phyloP scores from a whole-genome alignment of 2,329 filamentous ascomycete genomes.

The Trichoderma sp. region DNA sequence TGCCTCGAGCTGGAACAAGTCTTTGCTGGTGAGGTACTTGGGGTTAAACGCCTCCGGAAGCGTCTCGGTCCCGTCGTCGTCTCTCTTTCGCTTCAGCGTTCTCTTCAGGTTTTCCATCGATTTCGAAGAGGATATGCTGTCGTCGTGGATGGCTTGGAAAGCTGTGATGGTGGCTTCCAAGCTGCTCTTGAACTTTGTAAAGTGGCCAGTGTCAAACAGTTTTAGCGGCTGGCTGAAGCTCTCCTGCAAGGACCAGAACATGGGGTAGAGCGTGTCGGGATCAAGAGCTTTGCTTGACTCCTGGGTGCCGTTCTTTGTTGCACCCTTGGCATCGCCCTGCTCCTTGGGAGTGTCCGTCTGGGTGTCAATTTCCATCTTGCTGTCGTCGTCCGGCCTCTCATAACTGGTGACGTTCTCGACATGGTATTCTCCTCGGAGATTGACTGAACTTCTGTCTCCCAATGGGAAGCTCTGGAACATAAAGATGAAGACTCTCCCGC shows the following conservation, averaged over 20 bases:
- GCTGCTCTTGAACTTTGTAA: constrained; percentile 79
- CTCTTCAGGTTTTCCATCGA: constrained; percentile 64
- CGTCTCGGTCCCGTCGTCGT: constrained; percentile 56
- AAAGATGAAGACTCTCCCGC: constrained; percentile 96
- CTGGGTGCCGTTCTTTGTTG: constrained; percentile 49
- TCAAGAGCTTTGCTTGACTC: constrained; percentile 60
- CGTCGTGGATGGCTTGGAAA: constrained; percentile 56
- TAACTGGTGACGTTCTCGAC: constrained; percentile 92
- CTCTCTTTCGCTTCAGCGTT: constrained; percentile 71
- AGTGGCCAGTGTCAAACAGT: constrained; percentile 71
- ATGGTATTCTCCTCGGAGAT: constrained; percentile 93
- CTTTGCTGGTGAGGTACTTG: constrained; percentile 96
- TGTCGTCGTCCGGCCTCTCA: constrained; percentile 47
- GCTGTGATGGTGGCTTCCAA: constrained; percentile 66
- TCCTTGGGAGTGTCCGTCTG: constrained; percentile 44
- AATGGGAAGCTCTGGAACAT: constrained; percentile 97
- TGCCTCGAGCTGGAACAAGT: constrained; percentile 94
- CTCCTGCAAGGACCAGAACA: constrained; percentile 92
- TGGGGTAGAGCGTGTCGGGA: constrained; percentile 76
- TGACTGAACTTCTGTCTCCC: constrained; percentile 96
- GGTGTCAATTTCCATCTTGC: constrained; percentile 66
- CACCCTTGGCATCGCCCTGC: constrained; percentile 38
- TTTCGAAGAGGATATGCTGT: constrained; percentile 52
- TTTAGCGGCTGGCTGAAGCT: constrained; percentile 88
- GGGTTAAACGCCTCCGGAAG: constrained; percentile 71